Evolutionary conservation across 139 green algal species (phyloP).

Genomic region (Picochlorum costavermella): DNA sequence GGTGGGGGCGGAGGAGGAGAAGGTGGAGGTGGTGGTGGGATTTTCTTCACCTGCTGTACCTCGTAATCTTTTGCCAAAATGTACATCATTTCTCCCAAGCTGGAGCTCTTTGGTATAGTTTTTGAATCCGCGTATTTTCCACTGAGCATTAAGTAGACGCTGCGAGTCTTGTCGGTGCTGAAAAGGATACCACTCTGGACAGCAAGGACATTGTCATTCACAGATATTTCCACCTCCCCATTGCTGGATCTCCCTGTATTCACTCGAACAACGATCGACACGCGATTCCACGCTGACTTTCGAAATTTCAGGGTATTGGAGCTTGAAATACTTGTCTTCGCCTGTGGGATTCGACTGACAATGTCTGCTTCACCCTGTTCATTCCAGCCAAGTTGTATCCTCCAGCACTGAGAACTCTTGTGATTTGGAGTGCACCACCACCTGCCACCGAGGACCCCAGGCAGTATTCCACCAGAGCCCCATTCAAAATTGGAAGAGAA

Average conservation of each 20-base stretch:
- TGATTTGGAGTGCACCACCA: constrained; percentile 2
- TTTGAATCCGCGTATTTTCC: neutral
- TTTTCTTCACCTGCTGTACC: neutral
- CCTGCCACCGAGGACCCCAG: constrained; percentile 3
- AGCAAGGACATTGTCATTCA: constrained; percentile 7
- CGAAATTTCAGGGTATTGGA: neutral
- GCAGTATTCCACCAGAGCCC: neutral
- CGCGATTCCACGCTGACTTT: neutral
- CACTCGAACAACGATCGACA: neutral
- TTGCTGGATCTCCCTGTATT: neutral
- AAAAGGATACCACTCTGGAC: neutral
- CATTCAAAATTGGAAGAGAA: constrained; percentile 1
- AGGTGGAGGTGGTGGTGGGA: constrained; percentile 4
- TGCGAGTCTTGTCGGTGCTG: neutral
- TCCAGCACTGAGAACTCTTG: constrained; percentile 4
- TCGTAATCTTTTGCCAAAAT: neutral
- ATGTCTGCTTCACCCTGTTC: neutral
- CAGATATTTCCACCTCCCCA: constrained; percentile 1
- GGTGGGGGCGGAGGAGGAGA: neutral
- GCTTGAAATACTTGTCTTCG: neutral
- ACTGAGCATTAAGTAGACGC: neutral
- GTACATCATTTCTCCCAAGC: neutral
- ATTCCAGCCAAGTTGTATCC: constrained; percentile 5
- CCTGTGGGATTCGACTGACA: neutral
- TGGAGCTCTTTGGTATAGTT: neutral